Evolutionary conservation across 139 green algal genomes (phyloP).

Genomic region (Tetraselmis chui): DNA sequence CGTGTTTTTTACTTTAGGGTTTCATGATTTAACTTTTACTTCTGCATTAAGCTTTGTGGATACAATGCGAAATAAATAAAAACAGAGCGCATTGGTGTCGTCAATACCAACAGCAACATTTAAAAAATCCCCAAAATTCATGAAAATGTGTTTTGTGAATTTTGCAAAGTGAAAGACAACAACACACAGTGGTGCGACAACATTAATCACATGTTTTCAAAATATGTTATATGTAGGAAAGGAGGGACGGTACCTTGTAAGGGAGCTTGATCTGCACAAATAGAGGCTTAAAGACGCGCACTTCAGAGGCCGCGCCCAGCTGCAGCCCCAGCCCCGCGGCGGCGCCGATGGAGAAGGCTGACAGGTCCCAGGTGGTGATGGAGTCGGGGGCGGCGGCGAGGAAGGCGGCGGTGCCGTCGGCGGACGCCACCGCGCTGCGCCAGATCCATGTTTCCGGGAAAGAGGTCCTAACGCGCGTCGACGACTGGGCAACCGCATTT

Average conservation of each 20-base stretch:
- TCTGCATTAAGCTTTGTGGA: no score
- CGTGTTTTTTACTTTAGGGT: no score
- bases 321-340: background rate
- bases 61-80: no score
- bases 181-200: no score
- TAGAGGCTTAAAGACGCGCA: constrained; percentile 7
- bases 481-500: background rate
- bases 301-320: background rate
- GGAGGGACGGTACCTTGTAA: background rate
- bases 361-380: constrained; percentile 20
- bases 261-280: constrained; percentile 10
- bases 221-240: no score
- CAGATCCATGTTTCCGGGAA: constrained; percentile 24
- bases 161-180: no score
- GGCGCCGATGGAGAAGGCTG: constrained; percentile 4
- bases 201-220: no score
- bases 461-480: constrained; percentile 1
- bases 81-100: no score
- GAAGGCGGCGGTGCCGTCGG: background rate
- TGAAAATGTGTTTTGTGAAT: no score
- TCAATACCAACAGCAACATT: no score
- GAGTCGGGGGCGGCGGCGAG: constrained; percentile 11
- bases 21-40: no score
- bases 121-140: no score
- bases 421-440: background rate